phyloP scores from a whole-genome alignment of 2,329 filamentous ascomycete species.

The Xenoacremonium recifei region DNA sequence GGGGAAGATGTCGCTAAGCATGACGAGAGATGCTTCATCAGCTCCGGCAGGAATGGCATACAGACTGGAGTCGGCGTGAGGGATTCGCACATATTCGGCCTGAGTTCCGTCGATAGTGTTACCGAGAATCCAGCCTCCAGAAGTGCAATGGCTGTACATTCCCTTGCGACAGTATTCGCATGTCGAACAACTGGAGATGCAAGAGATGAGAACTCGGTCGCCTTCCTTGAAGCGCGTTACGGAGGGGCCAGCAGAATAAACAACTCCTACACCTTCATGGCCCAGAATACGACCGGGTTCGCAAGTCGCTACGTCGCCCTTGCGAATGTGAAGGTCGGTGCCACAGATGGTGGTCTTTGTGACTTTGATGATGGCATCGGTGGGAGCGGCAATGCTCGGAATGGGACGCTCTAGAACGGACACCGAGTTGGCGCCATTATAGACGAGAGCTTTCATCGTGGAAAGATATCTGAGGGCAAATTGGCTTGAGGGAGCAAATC shows the following conservation, averaged over 20 bases:
- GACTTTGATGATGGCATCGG: constrained; percentile 49
- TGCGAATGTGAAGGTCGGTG: constrained; percentile 54
- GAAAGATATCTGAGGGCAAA: background rate
- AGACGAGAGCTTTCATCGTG: constrained; percentile 48
- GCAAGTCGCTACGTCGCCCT: constrained; percentile 51
- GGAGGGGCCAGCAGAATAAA: constrained; percentile 43
- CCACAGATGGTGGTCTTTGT: constrained; percentile 51
- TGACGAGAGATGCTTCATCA: constrained; percentile 43
- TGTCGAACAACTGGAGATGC: constrained; percentile 49
- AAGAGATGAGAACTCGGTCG: constrained; percentile 51
- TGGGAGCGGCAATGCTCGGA: constrained; percentile 39
- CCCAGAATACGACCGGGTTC: constrained; percentile 46
- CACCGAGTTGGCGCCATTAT: constrained; percentile 32
- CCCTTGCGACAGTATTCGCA: constrained; percentile 50
- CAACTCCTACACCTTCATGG: constrained; percentile 52
- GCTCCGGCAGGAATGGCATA: constrained; percentile 41
- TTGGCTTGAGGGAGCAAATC: background rate
- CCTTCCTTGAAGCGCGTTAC: constrained; percentile 48
- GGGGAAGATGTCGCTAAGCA: constrained; percentile 55
- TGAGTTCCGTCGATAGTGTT: constrained; percentile 53
- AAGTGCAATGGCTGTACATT: constrained; percentile 52
- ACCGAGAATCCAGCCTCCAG: constrained; percentile 55
- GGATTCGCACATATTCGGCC: constrained; percentile 55
- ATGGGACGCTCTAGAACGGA: constrained; percentile 40
- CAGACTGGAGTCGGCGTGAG: constrained; percentile 48